phyloP scores from a whole-genome alignment of 148 eudicot species.

The Limonium bicolor region DNA sequence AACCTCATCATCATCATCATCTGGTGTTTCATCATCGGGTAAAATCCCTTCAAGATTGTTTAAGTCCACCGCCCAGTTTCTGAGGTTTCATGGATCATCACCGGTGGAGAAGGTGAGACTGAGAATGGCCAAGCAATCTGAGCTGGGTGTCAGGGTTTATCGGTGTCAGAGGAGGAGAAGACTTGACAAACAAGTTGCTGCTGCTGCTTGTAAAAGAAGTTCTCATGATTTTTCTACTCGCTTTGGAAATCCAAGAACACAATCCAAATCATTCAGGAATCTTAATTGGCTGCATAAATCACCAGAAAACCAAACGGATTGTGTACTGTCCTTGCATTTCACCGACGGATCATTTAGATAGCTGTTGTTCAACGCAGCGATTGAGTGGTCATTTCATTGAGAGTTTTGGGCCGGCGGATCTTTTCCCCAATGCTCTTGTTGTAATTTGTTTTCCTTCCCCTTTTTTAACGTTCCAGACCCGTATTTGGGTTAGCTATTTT shows the following conservation, averaged over 20 bases:
- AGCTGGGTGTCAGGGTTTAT: constrained; percentile 5
- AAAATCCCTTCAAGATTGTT: constrained; percentile 19
- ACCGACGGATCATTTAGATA: no score
- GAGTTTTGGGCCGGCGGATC: no score
- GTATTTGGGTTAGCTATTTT: no score
- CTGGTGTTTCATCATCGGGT: neutral
- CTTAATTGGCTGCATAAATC: constrained; percentile 17
- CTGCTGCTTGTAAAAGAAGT: constrained; percentile 6
- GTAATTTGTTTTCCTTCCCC: no score
- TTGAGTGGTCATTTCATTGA: no score
- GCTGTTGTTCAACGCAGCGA: no score
- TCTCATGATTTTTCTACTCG: neutral
- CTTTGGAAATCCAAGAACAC: constrained; percentile 4
- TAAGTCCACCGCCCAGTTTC: constrained; percentile 7
- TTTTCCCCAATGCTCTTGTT: no score
- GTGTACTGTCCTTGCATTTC: constrained; percentile 51
- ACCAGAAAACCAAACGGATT: constrained; percentile 18
- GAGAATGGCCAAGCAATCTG: constrained; percentile 13
- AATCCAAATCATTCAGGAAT: constrained; percentile 7
- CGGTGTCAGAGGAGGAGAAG: constrained; percentile 12
- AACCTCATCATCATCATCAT: constrained; percentile 1
- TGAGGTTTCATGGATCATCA: constrained; percentile 22
- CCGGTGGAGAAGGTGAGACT: constrained; percentile 14
- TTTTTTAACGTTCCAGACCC: no score
- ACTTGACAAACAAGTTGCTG: neutral